Conservation (phyloP, 768 basidiomycete species). For the Termitomyces sp. region DNA sequence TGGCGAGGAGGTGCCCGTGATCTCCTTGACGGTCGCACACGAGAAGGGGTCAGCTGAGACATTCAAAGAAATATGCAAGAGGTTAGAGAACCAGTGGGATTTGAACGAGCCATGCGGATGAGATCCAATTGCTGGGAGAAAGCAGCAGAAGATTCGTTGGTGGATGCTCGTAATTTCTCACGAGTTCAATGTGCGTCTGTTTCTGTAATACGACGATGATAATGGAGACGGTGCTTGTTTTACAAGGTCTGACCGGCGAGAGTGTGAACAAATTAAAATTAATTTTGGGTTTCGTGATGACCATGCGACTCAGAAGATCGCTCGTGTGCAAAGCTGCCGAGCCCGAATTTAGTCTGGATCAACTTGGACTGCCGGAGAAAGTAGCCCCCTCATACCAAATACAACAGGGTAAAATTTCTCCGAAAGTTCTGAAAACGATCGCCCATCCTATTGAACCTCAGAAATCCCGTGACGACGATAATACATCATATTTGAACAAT, state of each 20-base stretch:
- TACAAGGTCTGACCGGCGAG: not conserved
- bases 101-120: conserved; percentile 29
- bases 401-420: not conserved
- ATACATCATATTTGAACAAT: not conserved
- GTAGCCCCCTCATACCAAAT: not conserved
- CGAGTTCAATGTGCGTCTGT: not conserved
- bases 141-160: not conserved
- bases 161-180: not conserved
- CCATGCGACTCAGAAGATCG: not conserved
- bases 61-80: conserved; percentile 69
- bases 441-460: not conserved
- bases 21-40: conserved; percentile 61
- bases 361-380: too few relatives aligned
- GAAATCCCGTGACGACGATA: not conserved
- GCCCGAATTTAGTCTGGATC: not conserved
- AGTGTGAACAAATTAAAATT: not conserved
- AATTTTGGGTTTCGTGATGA: not conserved
- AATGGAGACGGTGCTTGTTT: not conserved
- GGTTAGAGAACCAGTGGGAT: conserved; percentile 67
- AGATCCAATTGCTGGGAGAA: not conserved
- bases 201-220: not conserved
- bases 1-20: conserved; percentile 37
- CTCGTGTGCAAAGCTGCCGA: not conserved
- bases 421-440: not conserved
- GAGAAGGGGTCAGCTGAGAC: conserved; percentile 85